Conservation (phyloP, 768 basidiomycete genomes). For the Hypsizygus marmoreus region DNA sequence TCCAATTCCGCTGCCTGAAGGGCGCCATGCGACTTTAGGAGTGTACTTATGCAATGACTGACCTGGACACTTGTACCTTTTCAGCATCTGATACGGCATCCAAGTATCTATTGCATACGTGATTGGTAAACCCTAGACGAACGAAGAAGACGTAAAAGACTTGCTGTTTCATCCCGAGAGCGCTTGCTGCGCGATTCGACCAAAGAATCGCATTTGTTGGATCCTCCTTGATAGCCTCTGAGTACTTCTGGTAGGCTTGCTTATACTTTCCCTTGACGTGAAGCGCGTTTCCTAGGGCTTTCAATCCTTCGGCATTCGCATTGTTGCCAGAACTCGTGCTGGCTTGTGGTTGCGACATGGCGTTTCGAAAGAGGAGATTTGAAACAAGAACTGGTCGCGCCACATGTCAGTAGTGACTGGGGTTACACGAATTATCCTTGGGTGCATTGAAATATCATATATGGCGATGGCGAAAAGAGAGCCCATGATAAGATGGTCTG, state of each 20-base stretch:
- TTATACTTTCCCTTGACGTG: constrained; percentile 33
- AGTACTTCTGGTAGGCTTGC: constrained; percentile 40
- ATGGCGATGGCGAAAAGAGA: too few relatives aligned
- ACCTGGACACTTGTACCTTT: too few relatives aligned
- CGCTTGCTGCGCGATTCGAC: constrained; percentile 47
- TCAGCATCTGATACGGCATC: constrained; percentile 32
- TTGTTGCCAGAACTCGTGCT: too few relatives aligned
- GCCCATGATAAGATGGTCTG: too few relatives aligned
- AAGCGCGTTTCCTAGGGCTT: constrained; percentile 44
- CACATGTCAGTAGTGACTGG: too few relatives aligned
- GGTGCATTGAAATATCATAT: too few relatives aligned
- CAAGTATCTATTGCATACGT: constrained; percentile 25
- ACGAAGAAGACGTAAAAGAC: not conserved
- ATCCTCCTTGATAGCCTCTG: constrained; percentile 41
- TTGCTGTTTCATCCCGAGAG: constrained; percentile 36
- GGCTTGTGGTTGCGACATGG: constrained; percentile 13
- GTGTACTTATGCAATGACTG: too few relatives aligned
- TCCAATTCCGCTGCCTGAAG: constrained; percentile 43
- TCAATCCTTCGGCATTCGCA: constrained; percentile 39
- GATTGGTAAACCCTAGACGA: not conserved
- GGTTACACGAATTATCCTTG: too few relatives aligned
- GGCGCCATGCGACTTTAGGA: too few relatives aligned
- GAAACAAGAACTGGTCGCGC: too few relatives aligned
- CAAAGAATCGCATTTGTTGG: constrained; percentile 42
- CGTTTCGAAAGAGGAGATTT: not conserved